phyloP scores from a whole-genome alignment of 768 basidiomycete species.

The Phallus indusiatus region DNA sequence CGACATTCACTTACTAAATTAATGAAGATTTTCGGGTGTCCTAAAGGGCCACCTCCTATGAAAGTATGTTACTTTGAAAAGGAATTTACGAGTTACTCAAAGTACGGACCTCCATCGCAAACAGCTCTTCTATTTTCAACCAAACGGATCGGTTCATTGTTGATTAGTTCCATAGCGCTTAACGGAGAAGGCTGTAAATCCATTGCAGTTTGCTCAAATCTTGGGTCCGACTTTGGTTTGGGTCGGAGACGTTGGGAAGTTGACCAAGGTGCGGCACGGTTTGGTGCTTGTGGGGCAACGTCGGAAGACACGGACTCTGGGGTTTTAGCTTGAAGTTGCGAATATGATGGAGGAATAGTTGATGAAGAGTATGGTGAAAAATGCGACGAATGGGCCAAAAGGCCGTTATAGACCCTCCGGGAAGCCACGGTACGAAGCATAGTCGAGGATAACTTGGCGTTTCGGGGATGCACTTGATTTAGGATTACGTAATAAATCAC shows the following conservation, averaged over 20 bases:
- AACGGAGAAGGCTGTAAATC: conserved; percentile 81
- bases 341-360: background rate
- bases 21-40: conserved; percentile 95
- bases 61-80: background rate
- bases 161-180: conserved; percentile 86
- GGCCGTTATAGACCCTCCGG: background rate
- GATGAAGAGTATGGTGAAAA: background rate
- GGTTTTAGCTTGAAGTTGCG: conserved; percentile 12
- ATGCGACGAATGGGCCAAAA: background rate
- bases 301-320: conserved; percentile 20
- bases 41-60: conserved; percentile 85
- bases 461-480: background rate
- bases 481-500: no score
- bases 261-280: conserved; percentile 77
- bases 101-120: conserved; percentile 86
- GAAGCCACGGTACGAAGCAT: background rate
- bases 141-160: conserved; percentile 74
- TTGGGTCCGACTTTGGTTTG: conserved; percentile 48
- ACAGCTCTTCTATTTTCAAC: conserved; percentile 77
- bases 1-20: conserved; percentile 60
- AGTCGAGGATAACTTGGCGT: background rate
- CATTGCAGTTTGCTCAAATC: conserved; percentile 89
- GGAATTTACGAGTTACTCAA: background rate
- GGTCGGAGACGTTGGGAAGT: conserved; percentile 69
- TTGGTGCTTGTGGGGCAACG: conserved; percentile 66